Base-by-base conservation (phyloP, 164 flowering plant species). In the Vitis rotundifolia region DNA sequence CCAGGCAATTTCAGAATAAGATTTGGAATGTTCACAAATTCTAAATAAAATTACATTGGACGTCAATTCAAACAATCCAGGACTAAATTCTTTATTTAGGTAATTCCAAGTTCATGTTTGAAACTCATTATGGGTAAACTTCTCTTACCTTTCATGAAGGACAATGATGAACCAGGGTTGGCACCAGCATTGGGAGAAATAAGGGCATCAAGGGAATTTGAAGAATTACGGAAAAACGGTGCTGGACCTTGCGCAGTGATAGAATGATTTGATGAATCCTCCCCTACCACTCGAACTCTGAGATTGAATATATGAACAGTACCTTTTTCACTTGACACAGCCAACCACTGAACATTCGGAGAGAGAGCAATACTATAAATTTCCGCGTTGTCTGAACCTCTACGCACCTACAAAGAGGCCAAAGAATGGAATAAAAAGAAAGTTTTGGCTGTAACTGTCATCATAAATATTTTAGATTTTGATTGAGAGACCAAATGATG, bases 101-200 rank as follows among this genome's bases (percentile, higher is more conserved):
- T 13, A n/a, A 13, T 63, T 18, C 59, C 19, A 52, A 13, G 47
- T 52, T 26, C 22, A 11, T 55, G 12, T 49, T 16, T 47, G 55
- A 53, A 64, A 64, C 55, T n/a, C n/a, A 8, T 16, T 49, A 50
- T 61, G 47, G 9, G 47, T 44, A 56, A 73, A 6, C 15, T 61
- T 57, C 1, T 54, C 78, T 77, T 63, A 94, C 99, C 99, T 91
- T 88, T 92, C 91, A 94, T 86, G 69, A 91, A 92, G 47, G 98
- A 87, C 59, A 94, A 76, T 54, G 97, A 86, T 52, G 91, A 91
- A 62, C 86, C 77, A 53, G 92, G 91, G 72, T 92, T 92, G 76
- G 88, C 85, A 71, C 89, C 86, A 48, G 85, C 73, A 69, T 68
- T 85, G 12, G 87, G 84, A 68, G 92, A 70, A 75, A 88, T 73